Base-by-base conservation (phyloP, 352 stramenopile genomes). In the Halophytophthora batemanensis region DNA sequence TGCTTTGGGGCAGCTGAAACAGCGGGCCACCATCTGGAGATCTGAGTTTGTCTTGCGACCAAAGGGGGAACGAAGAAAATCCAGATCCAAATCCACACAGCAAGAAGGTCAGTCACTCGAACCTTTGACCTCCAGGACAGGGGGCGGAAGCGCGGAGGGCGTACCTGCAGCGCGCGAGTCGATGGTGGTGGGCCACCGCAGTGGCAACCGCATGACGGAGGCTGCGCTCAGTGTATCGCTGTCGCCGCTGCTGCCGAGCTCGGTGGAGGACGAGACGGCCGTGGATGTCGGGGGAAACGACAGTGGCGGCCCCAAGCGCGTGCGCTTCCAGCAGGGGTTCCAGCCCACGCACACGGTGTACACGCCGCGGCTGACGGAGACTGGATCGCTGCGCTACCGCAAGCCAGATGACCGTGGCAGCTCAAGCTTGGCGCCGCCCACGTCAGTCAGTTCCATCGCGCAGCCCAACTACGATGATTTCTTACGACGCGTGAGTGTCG, bases 401-500 rank as follows among this genome's bases (percentile, higher is more conserved):
- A 89, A 86, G 55, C 84, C 84, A 12, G 78, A 86, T 53, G 84
- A 90, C 50, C 79, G 84, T 34, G 59, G 77, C 46, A 81, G 66
- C 42, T 76, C 73, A 36, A 82, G 69, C 39, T 59, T 94, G n/a
- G 77, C 78, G 31, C 78, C 80, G 23, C 78, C 82, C 4, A 77
- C 61, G 34, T 87, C 82, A 10, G 72, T 85, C 28, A 90, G 77
- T 14, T 92, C 82, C 33, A 82, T 96, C 44, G 86, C 79, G 37
- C 80, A 95, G 61, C 86, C 86, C 39, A 96, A 96, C 55, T 96
- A 96, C 62, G 86, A 96, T 56, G 87, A 96, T 55, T 93, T 91
- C 28, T 46, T 96, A 47, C 71, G 83, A 42, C 79, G 85, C 61
- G 85, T 95, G 48, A 92, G 80, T 49, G 86, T 96, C 52, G 87